Evolutionary conservation across 2,329 filamentous ascomycete species (phyloP), one percentile per base, ranked within the genome.

Genomic region (Cladophialophora exuberans): DNA sequence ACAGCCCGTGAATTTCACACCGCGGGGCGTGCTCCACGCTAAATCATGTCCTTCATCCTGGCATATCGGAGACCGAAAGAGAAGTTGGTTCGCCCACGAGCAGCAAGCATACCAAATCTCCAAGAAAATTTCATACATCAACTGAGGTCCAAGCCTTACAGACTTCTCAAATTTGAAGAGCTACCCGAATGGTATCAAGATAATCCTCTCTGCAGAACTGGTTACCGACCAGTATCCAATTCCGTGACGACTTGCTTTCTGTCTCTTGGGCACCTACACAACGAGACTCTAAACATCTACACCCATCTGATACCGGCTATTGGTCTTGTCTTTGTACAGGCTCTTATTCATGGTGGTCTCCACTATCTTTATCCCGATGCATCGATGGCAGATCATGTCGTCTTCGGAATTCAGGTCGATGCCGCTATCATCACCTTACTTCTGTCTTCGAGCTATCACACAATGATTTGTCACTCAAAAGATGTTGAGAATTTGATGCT

Each of bases 271-370:
- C 74, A 76, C 62, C 56, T 73, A 10, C 75, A 77, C 64, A 77
- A 77, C 56, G 75, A 78, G 62, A 67, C 71, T 0, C 59, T 70
- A 61, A 77, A 76, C 56, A 76, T 77, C 42, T 75, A 70, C 59
- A 72, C 74, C 13, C 74, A 78, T 61, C 67, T 81, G 3, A 59
- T 81, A 2, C 77, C 78, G 0, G 74, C 70, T 9, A 35, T 77
- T 2, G 17, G 69, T 18, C 70, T 71, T 45, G 48, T 73, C n/a
- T 33, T 71, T 5, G 65, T 66, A 18, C 67, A 73, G 26, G 35
- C 55, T 39, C 36, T 55, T 10, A 18, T 63, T 15, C 54, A 61
- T 55, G 57, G 54, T 5, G 48, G 63, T 2, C 64, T 72, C 7
- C 57, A 64, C 4, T 56, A 64, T 35, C 67, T 71, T 22, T 75